A percentile compares a stretch with the other conserved stretches of the same genome.
Evolutionary conservation across 164 flowering plant genomes (phyloP).

Genomic region (Vitis labrusca): DNA sequence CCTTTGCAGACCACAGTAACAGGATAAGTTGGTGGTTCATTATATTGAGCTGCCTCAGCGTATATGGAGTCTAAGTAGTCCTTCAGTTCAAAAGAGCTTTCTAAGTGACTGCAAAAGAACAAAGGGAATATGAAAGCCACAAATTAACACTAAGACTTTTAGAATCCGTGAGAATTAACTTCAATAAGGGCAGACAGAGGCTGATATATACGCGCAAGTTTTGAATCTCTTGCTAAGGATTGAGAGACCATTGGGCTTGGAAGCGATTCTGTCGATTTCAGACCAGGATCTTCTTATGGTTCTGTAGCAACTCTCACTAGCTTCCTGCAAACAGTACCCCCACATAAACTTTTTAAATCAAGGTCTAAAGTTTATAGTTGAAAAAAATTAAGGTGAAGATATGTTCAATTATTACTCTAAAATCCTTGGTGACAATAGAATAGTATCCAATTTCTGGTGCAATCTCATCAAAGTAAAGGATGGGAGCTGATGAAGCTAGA

Average conservation of each 20-base stretch:
- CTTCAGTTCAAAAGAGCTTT: constrained; percentile 18
- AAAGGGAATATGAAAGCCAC: too few relatives aligned
- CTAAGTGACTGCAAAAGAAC: constrained; percentile 11
- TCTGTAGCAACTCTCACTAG: constrained; percentile 47
- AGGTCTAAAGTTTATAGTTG: background rate
- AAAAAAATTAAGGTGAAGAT: background rate
- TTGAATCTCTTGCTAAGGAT: constrained; percentile 42
- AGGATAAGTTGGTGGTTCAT: constrained; percentile 16
- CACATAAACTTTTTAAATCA: background rate
- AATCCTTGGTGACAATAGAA: constrained; percentile 33
- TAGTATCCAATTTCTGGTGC: constrained; percentile 31
- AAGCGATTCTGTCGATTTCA: constrained; percentile 44
- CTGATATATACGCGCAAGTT: constrained; percentile 49
- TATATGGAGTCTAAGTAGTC: constrained; percentile 20
- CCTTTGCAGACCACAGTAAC: constrained; percentile 23
- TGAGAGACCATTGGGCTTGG: constrained; percentile 43
- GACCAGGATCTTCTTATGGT: constrained; percentile 53
- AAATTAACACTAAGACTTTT: too few relatives aligned
- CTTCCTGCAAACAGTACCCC: constrained; percentile 32
- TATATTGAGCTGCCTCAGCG: constrained; percentile 29
- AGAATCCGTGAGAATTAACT: too few relatives aligned
- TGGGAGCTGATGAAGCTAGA: constrained; percentile 42
- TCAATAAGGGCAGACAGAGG: background rate
- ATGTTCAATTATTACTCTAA: constrained; percentile 16
- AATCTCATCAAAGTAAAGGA: constrained; percentile 27